Evolutionary conservation across 2,329 filamentous ascomycete species (phyloP).

Genomic region (Ascochyta viciae-villosae): DNA sequence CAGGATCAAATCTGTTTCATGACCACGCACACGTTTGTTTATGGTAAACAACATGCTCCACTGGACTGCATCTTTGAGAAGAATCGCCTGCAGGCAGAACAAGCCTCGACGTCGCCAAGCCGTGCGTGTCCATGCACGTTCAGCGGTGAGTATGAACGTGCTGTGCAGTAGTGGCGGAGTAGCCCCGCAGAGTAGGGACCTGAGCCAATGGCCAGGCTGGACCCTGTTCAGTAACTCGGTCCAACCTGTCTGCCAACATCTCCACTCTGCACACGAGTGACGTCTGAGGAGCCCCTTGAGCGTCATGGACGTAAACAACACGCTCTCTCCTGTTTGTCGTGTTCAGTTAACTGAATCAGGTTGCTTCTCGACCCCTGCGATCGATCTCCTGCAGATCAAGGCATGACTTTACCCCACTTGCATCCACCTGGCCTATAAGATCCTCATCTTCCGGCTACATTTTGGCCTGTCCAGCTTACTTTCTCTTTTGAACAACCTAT

Average conservation of each 20-base stretch:
- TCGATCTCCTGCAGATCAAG: conserved; percentile 11
- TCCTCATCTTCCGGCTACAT: not conserved
- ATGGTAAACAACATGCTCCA: not conserved
- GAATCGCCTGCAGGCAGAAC: conserved; percentile 1
- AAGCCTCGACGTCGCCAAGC: conserved; percentile 13
- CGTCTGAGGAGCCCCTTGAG: conserved; percentile 12
- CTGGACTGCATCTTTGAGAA: not conserved
- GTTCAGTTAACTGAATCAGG: conserved; percentile 5
- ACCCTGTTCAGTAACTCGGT: conserved; percentile 3
- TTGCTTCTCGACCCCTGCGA: conserved; percentile 8
- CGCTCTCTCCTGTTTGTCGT: conserved; percentile 13
- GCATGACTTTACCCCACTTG: conserved; percentile 14
- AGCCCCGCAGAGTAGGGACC: conserved; percentile 6
- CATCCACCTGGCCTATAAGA: conserved; percentile 15
- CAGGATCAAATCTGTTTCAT: not conserved
- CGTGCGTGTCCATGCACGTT: conserved; percentile 11
- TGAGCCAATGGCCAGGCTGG: conserved; percentile 10
- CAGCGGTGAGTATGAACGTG: conserved; percentile 16
- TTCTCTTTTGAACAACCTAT: not conserved
- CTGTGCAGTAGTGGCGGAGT: conserved; percentile 10
- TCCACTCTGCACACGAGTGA: conserved; percentile 15
- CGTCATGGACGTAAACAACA: conserved; percentile 21
- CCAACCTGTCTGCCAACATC: conserved; percentile 14
- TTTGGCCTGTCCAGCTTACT: not conserved
- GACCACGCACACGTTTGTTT: not conserved